phyloP scores from a whole-genome alignment of 306 rosid genomes.

The Rosa rugosa region DNA sequence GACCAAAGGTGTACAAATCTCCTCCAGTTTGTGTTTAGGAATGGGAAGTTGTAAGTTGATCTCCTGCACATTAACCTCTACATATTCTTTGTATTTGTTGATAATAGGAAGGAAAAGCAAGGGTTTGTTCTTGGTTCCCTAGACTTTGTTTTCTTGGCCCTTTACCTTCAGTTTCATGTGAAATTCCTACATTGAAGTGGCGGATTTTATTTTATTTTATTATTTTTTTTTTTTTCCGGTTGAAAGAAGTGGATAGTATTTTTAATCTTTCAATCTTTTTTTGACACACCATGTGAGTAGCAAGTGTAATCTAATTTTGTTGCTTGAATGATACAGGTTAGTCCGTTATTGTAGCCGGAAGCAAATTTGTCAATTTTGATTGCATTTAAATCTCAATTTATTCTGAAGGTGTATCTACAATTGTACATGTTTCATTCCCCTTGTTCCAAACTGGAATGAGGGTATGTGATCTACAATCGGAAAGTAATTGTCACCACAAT shows the following conservation, averaged over 20 bases:
- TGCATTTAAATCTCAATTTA: not conserved
- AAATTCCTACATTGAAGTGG: too few species aligned
- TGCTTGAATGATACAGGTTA: not conserved
- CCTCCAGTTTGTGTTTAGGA: slow-evolving; percentile 1
- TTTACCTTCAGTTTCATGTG: not conserved
- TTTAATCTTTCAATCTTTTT: not conserved
- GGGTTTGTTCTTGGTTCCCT: not conserved
- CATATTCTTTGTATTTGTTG: slow-evolving; percentile 35
- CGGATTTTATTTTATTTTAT: not conserved
- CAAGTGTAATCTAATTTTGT: not conserved
- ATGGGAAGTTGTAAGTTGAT: not conserved
- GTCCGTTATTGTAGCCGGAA: not conserved
- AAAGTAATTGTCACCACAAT: not conserved
- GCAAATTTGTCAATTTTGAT: not conserved
- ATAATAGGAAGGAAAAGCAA: slow-evolving; percentile 12
- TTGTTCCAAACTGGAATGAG: not conserved
- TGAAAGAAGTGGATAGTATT: too few species aligned
- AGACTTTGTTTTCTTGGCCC: not conserved
- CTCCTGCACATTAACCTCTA: slow-evolving; percentile 26
- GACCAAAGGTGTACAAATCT: slow-evolving; percentile 3
- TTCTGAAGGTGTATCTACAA: not conserved
- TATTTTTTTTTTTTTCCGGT: not conserved
- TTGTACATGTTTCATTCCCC: not conserved
- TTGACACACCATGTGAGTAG: not conserved
- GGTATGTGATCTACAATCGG: not conserved